Evolutionary conservation across 805 yeast genomes (phyloP).

Genomic region (Ogataea ganodermae): DNA sequence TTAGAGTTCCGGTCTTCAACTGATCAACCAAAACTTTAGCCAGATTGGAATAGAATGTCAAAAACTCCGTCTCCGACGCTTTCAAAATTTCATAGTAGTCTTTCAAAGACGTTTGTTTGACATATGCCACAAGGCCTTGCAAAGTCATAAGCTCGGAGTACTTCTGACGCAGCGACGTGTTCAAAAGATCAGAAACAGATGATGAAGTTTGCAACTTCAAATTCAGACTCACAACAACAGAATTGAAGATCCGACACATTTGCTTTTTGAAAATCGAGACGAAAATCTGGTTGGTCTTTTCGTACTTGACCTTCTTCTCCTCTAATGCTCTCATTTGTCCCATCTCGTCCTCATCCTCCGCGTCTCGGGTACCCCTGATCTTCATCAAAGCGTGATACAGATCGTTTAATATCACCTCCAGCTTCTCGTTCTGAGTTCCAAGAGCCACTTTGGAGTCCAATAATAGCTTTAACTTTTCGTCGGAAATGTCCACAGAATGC

Average conservation of each 20-base stretch:
- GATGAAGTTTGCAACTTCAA: conserved; percentile 28
- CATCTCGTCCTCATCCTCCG: conserved; percentile 45
- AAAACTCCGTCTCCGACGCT: conserved; percentile 38
- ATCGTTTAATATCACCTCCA: conserved; percentile 58
- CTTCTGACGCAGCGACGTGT: conserved; percentile 25
- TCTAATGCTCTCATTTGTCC: conserved; percentile 71
- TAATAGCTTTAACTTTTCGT: conserved; percentile 50
- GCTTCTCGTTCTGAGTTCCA: conserved; percentile 40
- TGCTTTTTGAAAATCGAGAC: conserved; percentile 43
- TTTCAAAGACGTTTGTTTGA: conserved; percentile 55
- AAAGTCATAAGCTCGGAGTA: conserved; percentile 45
- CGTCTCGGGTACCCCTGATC: conserved; percentile 48
- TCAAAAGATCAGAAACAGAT: conserved; percentile 14
- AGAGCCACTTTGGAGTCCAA: conserved; percentile 50
- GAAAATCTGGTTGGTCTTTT: conserved; percentile 54
- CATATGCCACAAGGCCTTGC: conserved; percentile 54
- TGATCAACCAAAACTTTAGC: conserved; percentile 20
- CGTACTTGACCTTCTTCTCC: conserved; percentile 64
- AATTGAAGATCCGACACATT: conserved; percentile 26
- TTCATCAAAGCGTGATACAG: conserved; percentile 67
- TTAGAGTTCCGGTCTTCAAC: conserved; percentile 13
- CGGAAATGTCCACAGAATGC: conserved; percentile 67
- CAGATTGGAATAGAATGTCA: conserved; percentile 33
- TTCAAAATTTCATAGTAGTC: conserved; percentile 47
- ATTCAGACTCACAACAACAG: conserved; percentile 33